A percentile compares a stretch with the other conserved stretches of the same genome.
These are phyloP conservation scores for Lecanicillium sp. DNA, from an alignment of 2,329 filamentous ascomycete genomes.

Conservation along the genomic window DNA sequence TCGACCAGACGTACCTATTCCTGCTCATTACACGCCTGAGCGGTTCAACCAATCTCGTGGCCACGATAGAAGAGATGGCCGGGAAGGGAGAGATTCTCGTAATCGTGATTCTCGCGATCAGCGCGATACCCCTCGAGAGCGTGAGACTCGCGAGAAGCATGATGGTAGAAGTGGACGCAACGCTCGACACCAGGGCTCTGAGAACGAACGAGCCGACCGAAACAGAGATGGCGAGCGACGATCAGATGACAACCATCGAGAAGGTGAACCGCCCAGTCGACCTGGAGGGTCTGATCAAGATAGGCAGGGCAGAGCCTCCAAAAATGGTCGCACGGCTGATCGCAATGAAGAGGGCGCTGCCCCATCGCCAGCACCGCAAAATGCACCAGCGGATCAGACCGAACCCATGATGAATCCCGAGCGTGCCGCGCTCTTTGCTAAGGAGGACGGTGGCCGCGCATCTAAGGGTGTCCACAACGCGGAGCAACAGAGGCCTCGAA, in stretches of 20 bases:
- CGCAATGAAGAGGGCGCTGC: slow-evolving; percentile 20
- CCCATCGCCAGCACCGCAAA: slow-evolving; percentile 17
- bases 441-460: slow-evolving; percentile 21
- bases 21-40: slow-evolving; percentile 37
- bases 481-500: slow-evolving; percentile 22
- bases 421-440: slow-evolving; percentile 40
- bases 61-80: slow-evolving; percentile 31
- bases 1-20: slow-evolving; percentile 50
- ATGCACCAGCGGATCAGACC: slow-evolving; percentile 16
- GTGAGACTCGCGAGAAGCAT: slow-evolving; percentile 30
- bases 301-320: slow-evolving; percentile 23
- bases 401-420: slow-evolving; percentile 50
- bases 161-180: slow-evolving; percentile 20
- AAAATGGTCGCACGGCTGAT: slow-evolving; percentile 18
- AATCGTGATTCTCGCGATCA: slow-evolving; percentile 21
- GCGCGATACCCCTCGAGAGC: slow-evolving; percentile 26
- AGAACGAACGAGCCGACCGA: neutral
- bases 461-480: slow-evolving; percentile 17
- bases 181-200: neutral
- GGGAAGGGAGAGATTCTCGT: slow-evolving; percentile 19
- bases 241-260: slow-evolving; percentile 11
- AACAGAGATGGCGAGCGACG: neutral
- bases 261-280: neutral
- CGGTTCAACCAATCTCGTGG: slow-evolving; percentile 33
- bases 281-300: slow-evolving; percentile 18